A percentile compares a stretch with the other conserved stretches of the same genome.
Conservation (phyloP, 352 stramenopile genomes). For the Phytophthora idaei region DNA sequence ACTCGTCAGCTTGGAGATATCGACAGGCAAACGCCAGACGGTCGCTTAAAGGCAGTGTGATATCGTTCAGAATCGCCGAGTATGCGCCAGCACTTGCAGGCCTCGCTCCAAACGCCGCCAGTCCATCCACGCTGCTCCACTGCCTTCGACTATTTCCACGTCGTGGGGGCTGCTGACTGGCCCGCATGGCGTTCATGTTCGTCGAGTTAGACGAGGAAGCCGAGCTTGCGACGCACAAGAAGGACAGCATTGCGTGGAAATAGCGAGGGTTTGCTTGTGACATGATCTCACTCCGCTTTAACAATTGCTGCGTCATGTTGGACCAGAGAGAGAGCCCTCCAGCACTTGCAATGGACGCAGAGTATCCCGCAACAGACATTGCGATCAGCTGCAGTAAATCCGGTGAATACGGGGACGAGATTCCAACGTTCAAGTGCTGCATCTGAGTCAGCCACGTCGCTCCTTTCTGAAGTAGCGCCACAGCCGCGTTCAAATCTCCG, state of each 20-base stretch:
- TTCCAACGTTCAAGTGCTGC: slow-evolving; percentile 47
- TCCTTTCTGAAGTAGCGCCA: slow-evolving; percentile 73
- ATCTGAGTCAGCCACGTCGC: slow-evolving; percentile 68
- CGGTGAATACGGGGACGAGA: slow-evolving; percentile 50
- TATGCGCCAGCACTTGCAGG: slow-evolving; percentile 54
- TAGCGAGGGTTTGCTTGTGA: slow-evolving; percentile 69
- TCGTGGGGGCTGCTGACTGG: slow-evolving; percentile 39
- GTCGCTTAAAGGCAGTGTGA: slow-evolving; percentile 88
- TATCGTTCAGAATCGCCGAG: slow-evolving; percentile 85
- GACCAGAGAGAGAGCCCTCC: slow-evolving; percentile 68
- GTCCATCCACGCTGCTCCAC: slow-evolving; percentile 69
- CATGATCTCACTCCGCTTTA: slow-evolving; percentile 78
- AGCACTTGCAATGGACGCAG: slow-evolving; percentile 48
- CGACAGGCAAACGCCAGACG: slow-evolving; percentile 92
- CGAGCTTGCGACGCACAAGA: slow-evolving; percentile 60
- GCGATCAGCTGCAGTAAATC: slow-evolving; percentile 89
- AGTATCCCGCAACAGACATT: slow-evolving; percentile 88
- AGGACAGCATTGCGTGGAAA: slow-evolving; percentile 82
- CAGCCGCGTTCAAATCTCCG: slow-evolving; percentile 72
- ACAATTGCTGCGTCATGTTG: slow-evolving; percentile 78
- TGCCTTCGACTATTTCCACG: slow-evolving; percentile 45
- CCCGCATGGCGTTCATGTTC: slow-evolving; percentile 29
- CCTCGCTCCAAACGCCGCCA: slow-evolving; percentile 44
- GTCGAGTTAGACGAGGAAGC: slow-evolving; percentile 36
- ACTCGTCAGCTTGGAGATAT: slow-evolving; percentile 85